These are phyloP conservation scores for Neospermospora avenae DNA, from an alignment of 2,329 filamentous ascomycete species.

Conservation along the genomic window DNA sequence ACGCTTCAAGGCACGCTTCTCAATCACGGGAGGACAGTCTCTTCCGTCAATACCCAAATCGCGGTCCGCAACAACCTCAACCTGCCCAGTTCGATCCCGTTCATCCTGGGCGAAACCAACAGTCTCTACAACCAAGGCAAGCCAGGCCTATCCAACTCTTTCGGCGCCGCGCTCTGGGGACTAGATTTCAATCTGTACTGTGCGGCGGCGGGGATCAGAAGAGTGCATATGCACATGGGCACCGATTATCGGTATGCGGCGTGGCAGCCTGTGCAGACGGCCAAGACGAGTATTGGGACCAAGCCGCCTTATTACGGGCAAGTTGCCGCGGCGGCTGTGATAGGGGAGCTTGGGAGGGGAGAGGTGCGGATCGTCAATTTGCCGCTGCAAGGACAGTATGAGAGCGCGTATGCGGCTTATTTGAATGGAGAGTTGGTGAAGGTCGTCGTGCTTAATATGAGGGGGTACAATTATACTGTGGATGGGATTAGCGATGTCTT, in stretches of 20 bases:
- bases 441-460: slow-evolving; percentile 56
- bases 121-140: slow-evolving; percentile 60
- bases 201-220: slow-evolving; percentile 52
- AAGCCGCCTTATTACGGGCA: slow-evolving; percentile 64
- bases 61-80: slow-evolving; percentile 35
- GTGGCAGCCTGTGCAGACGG: slow-evolving; percentile 58
- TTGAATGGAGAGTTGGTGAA: slow-evolving; percentile 42
- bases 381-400: slow-evolving; percentile 36
- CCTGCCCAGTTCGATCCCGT: slow-evolving; percentile 28
- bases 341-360: slow-evolving; percentile 41
- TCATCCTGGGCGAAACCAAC: slow-evolving; percentile 47
- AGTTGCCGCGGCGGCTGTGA: slow-evolving; percentile 53
- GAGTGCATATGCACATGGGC: slow-evolving; percentile 63
- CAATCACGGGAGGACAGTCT: slow-evolving; percentile 56
- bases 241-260: slow-evolving; percentile 58
- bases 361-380: slow-evolving; percentile 48
- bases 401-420: slow-evolving; percentile 57
- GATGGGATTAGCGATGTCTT: slow-evolving; percentile 36
- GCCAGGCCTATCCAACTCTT: slow-evolving; percentile 60
- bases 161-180: slow-evolving; percentile 63
- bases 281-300: slow-evolving; percentile 49
- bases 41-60: slow-evolving; percentile 43
- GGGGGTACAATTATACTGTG: slow-evolving; percentile 56
- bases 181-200: slow-evolving; percentile 60
- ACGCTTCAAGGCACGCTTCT: slow-evolving; percentile 60